Conservation (phyloP, 2,329 filamentous ascomycete genomes). For the Colletotrichum sp. region DNA sequence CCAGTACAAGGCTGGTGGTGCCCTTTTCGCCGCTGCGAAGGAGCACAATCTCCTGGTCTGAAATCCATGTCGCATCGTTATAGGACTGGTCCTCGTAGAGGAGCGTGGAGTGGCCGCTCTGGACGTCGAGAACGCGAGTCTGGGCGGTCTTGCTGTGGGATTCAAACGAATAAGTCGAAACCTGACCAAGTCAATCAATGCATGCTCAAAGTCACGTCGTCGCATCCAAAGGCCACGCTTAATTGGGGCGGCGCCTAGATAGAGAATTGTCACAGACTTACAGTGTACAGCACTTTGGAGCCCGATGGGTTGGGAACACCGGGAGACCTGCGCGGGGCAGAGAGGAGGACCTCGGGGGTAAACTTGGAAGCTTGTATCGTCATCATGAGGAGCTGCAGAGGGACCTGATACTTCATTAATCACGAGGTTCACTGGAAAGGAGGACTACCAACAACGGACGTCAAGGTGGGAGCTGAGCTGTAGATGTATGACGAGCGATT, state of each 20-base stretch:
- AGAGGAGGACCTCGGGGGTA: conserved; percentile 78
- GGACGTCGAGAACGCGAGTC: conserved; percentile 73
- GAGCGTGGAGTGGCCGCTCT: conserved; percentile 66
- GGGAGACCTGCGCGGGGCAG: conserved; percentile 73
- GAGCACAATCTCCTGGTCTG: conserved; percentile 65
- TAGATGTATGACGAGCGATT: background rate
- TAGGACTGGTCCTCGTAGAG: conserved; percentile 69
- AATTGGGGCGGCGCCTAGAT: background rate
- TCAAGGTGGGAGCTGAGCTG: background rate
- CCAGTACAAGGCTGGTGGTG: conserved; percentile 50
- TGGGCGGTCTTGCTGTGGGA: conserved; percentile 72
- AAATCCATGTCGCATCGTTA: conserved; percentile 79
- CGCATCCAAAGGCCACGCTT: background rate
- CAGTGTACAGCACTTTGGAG: conserved; percentile 67
- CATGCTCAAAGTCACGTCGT: background rate
- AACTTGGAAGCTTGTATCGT: conserved; percentile 74
- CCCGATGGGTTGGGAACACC: conserved; percentile 73
- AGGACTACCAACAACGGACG: background rate
- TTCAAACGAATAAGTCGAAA: conserved; percentile 81
- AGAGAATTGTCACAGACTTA: conserved; percentile 32
- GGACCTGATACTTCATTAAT: background rate
- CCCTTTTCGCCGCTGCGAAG: conserved; percentile 56
- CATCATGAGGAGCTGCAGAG: conserved; percentile 50
- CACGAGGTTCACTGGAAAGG: background rate
- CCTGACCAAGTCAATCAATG: conserved; percentile 35